Base-by-base conservation (phyloP, 805 yeast genomes). In the Yarrowia sp. region DNA sequence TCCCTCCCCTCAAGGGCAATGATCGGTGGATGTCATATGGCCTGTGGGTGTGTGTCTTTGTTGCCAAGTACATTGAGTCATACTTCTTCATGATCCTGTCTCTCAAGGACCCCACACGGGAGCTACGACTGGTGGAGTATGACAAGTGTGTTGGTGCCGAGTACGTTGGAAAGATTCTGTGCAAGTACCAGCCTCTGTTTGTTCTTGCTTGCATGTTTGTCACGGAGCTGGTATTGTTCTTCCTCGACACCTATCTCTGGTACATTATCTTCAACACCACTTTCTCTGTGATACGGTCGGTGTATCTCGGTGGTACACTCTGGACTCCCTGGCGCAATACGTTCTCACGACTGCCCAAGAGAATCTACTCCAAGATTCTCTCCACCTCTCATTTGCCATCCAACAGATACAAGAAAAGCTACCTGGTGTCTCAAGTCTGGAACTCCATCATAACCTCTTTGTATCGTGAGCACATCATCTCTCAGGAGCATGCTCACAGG, bases 251-350 rank as follows among this genome's bases (percentile, higher is more conserved):
- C 69, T 96, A 92, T 79, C 86, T 95, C 89, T 95, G 99, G 99
- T 95, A 95, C 85, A 93, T 95, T 83, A 83, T 95, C 75, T 88
- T 90, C 79, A 95, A 94, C 86, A 90, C 97, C 80, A 86, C 92
- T 72, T 93, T 92, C 86, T 94, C 98, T 70, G 92, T 95, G 75
- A 97, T 97, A 74, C 91, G 97, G 78, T 95, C 99, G 13, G 95
- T 95, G 85, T 95, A 94, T 85, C 85, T 95, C 80, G 99, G 99
- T 88, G 93, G 95, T 74, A 96, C 99, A 50, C 93, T 95, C 72
- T 87, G 93, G 84, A 95, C 99, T 46, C 99, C 99, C 70, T 95
- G 99, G 99, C 91, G 98, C 86, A 95, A 96, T 79, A 92, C 95
- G 74, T 95, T 93, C 84, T 88, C 97, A 66, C 88, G 99, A 81